Conservation (phyloP, 495 filamentous ascomycete genomes). For the Corynascus novoguineensis region DNA sequence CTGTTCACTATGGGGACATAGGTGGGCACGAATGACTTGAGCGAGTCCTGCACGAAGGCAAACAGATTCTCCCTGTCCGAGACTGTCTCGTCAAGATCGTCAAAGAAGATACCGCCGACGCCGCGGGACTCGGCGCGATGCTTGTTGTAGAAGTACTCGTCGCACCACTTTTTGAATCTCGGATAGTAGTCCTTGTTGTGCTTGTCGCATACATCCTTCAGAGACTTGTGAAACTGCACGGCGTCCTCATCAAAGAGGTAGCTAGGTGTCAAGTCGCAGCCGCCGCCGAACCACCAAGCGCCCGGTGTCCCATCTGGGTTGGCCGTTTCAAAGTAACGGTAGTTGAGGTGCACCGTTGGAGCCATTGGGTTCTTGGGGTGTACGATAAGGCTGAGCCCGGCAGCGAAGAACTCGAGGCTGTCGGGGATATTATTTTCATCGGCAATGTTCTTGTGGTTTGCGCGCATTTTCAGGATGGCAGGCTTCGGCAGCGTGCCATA, state of each 20-base stretch:
- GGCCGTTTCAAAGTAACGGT: slow-evolving; percentile 96
- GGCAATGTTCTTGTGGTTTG: slow-evolving; percentile 86
- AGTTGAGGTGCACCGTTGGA: slow-evolving; percentile 96
- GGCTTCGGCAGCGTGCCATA: slow-evolving; percentile 86
- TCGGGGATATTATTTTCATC: slow-evolving; percentile 57
- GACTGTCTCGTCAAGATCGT: slow-evolving; percentile 83
- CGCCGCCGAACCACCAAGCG: slow-evolving; percentile 97
- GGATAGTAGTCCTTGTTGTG: slow-evolving; percentile 92
- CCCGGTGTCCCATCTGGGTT: slow-evolving; percentile 65
- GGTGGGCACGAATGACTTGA: slow-evolving; percentile 81
- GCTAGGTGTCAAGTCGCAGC: slow-evolving; percentile 85
- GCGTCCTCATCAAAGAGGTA: slow-evolving; percentile 97
- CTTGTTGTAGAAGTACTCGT: slow-evolving; percentile 91
- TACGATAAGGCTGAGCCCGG: slow-evolving; percentile 84
- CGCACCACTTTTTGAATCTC: slow-evolving; percentile 96
- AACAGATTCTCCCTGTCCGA: slow-evolving; percentile 82
- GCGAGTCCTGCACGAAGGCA: slow-evolving; percentile 78
- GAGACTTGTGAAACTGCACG: slow-evolving; percentile 88
- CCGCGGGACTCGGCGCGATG: slow-evolving; percentile 88
- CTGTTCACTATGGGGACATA: slow-evolving; percentile 84
- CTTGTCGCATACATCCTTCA: slow-evolving; percentile 89
- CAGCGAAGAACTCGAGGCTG: slow-evolving; percentile 86
- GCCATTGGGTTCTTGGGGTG: slow-evolving; percentile 95
- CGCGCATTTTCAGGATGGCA: slow-evolving; percentile 89
- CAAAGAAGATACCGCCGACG: slow-evolving; percentile 96